These are phyloP conservation scores for Caryopteris hybrid DNA, from an alignment of 305 asterid genomes.

Conservation along the genomic window DNA sequence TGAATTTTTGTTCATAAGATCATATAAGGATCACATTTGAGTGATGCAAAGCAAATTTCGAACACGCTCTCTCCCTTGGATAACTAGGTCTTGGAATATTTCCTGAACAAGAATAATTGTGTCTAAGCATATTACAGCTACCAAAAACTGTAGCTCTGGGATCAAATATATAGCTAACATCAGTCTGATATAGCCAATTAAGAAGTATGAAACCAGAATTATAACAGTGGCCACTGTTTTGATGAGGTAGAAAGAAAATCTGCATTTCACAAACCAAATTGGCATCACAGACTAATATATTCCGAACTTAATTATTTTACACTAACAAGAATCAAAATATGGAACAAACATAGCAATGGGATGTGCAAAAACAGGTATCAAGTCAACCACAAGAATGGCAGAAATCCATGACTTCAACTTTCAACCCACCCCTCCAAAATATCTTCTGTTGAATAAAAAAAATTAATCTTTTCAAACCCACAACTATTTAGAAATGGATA, in stretches of 20 bases:
- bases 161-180: too few species aligned
- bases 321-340: not conserved
- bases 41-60: not conserved
- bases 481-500: not conserved
- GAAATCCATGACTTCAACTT: slow-evolving; percentile 13
- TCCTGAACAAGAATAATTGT: not conserved
- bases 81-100: not conserved
- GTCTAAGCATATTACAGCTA: not conserved
- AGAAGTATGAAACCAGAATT: not conserved
- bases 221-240: not conserved
- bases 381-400: slow-evolving; percentile 11
- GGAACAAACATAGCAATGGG: not conserved
- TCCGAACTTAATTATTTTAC: not conserved
- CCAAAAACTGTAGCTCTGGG: not conserved
- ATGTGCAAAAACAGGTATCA: not conserved
- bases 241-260: not conserved
- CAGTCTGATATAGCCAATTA: not conserved
- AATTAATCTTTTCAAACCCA: not conserved
- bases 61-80: not conserved
- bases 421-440: slow-evolving; percentile 2
- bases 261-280: not conserved
- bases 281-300: not conserved
- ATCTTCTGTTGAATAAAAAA: not conserved
- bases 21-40: not conserved
- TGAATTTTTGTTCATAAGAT: not conserved